Percentiles rank a stretch among this genome's conserved stretches.
Conservation (phyloP, 2,329 filamentous ascomycete genomes). For the Phyllosticta paracitricarpa region DNA sequence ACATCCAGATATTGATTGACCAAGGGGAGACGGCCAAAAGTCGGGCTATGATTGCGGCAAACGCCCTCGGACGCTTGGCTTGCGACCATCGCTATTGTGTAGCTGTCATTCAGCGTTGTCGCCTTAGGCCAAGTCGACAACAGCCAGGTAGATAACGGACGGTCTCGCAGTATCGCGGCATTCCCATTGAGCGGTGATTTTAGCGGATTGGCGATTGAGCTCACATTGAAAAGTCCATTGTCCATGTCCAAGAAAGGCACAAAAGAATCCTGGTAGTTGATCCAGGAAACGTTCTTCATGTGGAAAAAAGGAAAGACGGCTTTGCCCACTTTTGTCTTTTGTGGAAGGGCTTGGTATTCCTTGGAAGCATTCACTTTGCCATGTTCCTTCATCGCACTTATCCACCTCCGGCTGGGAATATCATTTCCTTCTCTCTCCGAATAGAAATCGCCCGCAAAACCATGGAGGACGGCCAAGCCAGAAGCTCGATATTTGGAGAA, state of each 20-base stretch:
- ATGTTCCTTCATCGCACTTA: neutral
- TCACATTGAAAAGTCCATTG: conserved; percentile 8
- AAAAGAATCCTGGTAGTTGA: conserved; percentile 1
- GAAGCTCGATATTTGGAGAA: conserved; percentile 6
- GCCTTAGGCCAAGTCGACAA: neutral
- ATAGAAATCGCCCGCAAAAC: conserved; percentile 4
- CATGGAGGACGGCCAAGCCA: conserved; percentile 1
- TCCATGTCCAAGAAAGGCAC: neutral
- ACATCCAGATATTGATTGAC: neutral
- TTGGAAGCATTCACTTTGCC: neutral
- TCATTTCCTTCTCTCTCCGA: neutral
- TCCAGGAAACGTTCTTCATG: conserved; percentile 1
- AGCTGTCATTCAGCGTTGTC: neutral
- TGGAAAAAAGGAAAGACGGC: conserved; percentile 1
- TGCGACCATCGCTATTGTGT: conserved; percentile 1
- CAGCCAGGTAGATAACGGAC: neutral
- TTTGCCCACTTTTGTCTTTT: neutral
- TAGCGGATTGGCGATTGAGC: neutral
- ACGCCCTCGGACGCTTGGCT: neutral
- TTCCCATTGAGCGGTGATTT: neutral
- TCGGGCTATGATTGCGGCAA: neutral
- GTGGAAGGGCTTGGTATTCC: conserved; percentile 2
- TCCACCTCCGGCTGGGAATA: conserved; percentile 4
- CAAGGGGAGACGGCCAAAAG: neutral
- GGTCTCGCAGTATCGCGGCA: neutral